Evolutionary conservation across 495 filamentous ascomycete genomes (phyloP).

Genomic region (Penicillium waksmanii): DNA sequence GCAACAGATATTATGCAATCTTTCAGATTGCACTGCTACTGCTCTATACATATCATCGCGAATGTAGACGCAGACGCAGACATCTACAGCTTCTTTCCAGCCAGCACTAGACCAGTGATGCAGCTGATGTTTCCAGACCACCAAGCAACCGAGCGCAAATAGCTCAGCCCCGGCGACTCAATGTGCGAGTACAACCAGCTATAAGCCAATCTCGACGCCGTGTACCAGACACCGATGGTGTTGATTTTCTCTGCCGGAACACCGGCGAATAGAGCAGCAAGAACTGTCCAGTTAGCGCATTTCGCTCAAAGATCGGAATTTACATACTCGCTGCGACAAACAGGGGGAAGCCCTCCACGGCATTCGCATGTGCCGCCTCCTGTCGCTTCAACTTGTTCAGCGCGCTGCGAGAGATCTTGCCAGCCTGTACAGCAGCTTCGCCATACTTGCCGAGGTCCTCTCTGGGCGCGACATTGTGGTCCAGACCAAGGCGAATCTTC

Average conservation of each 20-base stretch:
- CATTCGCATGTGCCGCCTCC: conserved; percentile 53
- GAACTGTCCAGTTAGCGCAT: conserved; percentile 29
- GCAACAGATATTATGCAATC: no score
- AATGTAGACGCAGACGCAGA: background rate
- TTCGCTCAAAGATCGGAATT: background rate
- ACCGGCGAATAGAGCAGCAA: conserved; percentile 37
- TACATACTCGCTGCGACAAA: conserved; percentile 46
- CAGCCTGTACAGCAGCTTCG: conserved; percentile 47
- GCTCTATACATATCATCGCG: background rate
- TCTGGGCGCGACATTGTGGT: conserved; percentile 53
- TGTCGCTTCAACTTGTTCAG: conserved; percentile 50
- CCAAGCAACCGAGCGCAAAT: conserved; percentile 48
- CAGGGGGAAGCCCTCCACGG: conserved; percentile 51
- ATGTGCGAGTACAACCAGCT: conserved; percentile 44
- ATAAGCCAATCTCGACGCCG: conserved; percentile 44
- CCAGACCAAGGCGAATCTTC: conserved; percentile 48
- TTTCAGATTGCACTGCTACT: no score
- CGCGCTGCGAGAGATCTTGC: conserved; percentile 49
- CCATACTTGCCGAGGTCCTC: conserved; percentile 52
- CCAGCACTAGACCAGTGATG: conserved; percentile 34
- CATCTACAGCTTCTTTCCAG: conserved; percentile 32
- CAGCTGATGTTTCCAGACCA: conserved; percentile 52
- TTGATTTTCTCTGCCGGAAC: conserved; percentile 43
- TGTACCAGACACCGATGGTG: conserved; percentile 47
- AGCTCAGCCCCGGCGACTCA: conserved; percentile 36